phyloP scores from a whole-genome alignment of 805 yeast genomes.

The Candida glaebosa region DNA sequence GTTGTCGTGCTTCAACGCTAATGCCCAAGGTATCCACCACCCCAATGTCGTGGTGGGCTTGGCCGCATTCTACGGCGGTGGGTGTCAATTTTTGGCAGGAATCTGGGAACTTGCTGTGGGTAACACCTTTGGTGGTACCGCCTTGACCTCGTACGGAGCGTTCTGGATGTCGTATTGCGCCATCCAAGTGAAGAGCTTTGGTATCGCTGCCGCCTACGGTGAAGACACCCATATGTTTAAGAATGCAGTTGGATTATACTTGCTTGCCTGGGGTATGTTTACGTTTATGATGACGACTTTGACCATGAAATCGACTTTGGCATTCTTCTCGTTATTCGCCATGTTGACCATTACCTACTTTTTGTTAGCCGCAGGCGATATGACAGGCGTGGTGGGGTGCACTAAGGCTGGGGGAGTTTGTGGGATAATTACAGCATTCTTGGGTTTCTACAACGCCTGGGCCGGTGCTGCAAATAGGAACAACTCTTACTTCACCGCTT shows the following conservation, averaged over 20 bases:
- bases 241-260: slow-evolving; percentile 34
- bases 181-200: slow-evolving; percentile 27
- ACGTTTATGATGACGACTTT: slow-evolving; percentile 33
- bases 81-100: slow-evolving; percentile 59
- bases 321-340: slow-evolving; percentile 30
- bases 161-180: slow-evolving; percentile 37
- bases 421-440: slow-evolving; percentile 39
- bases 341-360: slow-evolving; percentile 31
- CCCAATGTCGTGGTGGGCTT: slow-evolving; percentile 58
- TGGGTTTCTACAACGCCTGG: slow-evolving; percentile 40
- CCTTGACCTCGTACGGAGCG: slow-evolving; percentile 51
- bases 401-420: slow-evolving; percentile 39
- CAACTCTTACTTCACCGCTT: slow-evolving; percentile 34
- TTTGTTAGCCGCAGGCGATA: slow-evolving; percentile 34
- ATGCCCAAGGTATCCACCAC: slow-evolving; percentile 50
- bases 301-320: slow-evolving; percentile 37
- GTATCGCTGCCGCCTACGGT: slow-evolving; percentile 29
- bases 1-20: slow-evolving; percentile 53
- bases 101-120: slow-evolving; percentile 64
- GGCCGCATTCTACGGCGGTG: slow-evolving; percentile 65
- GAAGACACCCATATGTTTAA: slow-evolving; percentile 22
- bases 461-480: slow-evolving; percentile 34
- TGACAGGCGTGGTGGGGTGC: slow-evolving; percentile 22
- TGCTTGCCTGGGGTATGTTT: slow-evolving; percentile 40
- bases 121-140: slow-evolving; percentile 70